These are phyloP conservation scores for Pestalotiopsis fici DNA, from an alignment of 2,329 filamentous ascomycete species.

Conservation along the genomic window DNA sequence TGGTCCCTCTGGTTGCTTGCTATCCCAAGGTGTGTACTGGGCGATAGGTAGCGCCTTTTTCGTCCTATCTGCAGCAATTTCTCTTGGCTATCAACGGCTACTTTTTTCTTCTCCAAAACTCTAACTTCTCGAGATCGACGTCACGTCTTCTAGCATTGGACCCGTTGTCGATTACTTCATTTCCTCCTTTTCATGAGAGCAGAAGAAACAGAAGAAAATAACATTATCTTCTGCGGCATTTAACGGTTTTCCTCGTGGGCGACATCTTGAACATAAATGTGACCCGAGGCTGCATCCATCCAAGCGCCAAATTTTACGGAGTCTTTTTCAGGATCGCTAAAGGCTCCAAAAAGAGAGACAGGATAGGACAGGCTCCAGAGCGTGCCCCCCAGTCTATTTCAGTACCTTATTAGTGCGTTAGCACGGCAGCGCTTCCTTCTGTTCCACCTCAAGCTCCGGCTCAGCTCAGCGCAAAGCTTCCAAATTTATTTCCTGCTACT, in stretches of 20 bases:
- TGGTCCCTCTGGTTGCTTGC: no score
- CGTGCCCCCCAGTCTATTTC: background rate
- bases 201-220: background rate
- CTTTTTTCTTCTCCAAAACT: background rate
- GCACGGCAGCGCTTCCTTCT: background rate
- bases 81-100: background rate
- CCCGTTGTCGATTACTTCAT: background rate
- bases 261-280: background rate
- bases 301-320: conserved; percentile 1
- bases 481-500: background rate
- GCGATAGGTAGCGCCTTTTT: background rate
- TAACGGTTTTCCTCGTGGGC: background rate
- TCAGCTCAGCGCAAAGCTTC: background rate
- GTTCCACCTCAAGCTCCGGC: background rate
- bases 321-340: background rate
- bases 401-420: background rate
- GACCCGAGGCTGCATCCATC: conserved; percentile 4
- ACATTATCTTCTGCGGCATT: background rate
- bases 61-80: background rate
- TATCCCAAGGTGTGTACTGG: background rate
- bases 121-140: background rate
- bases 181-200: background rate
- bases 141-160: background rate
- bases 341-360: background rate
- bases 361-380: background rate